phyloP scores from a whole-genome alignment of 2,329 filamentous ascomycete species.

The Colletotrichum gloeosporioides region DNA sequence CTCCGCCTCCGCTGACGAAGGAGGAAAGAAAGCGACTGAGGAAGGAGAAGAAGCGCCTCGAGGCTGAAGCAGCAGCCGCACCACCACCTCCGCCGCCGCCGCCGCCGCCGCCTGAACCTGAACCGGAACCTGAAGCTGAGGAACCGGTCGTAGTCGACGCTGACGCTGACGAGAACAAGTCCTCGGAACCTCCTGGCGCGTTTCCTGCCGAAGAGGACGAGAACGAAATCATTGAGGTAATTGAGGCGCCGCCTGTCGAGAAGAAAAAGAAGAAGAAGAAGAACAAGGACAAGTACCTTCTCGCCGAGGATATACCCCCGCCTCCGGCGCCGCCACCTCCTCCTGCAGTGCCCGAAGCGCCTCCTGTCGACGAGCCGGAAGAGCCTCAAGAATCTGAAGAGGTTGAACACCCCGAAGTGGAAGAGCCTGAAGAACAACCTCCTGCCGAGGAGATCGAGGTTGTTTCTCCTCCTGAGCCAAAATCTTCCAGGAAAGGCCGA shows the following conservation, averaged over 20 bases:
- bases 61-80: constrained; percentile 17
- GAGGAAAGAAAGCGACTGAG: constrained; percentile 48
- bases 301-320: constrained; percentile 35
- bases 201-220: constrained; percentile 61
- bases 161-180: constrained; percentile 30
- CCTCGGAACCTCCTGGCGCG: constrained; percentile 58
- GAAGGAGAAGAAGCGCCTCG: constrained; percentile 42
- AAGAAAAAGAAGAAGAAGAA: constrained; percentile 50
- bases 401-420: not conserved
- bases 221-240: constrained; percentile 54
- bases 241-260: constrained; percentile 53
- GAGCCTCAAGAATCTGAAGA: not conserved
- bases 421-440: not conserved
- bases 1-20: constrained; percentile 38
- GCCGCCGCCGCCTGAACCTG: constrained; percentile 20
- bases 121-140: constrained; percentile 19
- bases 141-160: constrained; percentile 21
- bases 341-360: constrained; percentile 53
- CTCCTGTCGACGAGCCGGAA: constrained; percentile 24
- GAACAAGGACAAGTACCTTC: constrained; percentile 40
- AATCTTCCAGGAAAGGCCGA: constrained; percentile 75
- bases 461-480: constrained; percentile 58
- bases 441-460: not conserved
- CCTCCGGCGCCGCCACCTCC: constrained; percentile 46
- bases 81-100: constrained; percentile 24